Percentiles rank a stretch among this genome's conserved stretches.
Evolutionary conservation across 495 filamentous ascomycete species (phyloP).

Genomic region (Aspergillus ellipticus): DNA sequence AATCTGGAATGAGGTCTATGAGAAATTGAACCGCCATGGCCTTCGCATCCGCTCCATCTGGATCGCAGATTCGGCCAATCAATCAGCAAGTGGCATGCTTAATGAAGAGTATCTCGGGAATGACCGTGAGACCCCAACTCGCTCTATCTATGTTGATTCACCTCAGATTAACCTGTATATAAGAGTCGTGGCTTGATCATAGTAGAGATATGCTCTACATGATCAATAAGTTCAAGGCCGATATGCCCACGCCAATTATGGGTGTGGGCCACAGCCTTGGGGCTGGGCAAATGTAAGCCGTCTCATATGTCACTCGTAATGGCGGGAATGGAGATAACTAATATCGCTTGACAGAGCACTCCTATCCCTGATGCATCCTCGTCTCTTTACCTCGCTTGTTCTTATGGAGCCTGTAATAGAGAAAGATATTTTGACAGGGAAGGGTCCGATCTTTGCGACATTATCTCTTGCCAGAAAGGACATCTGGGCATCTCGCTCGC

Average conservation of each 20-base stretch:
- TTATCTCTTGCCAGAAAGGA: background rate
- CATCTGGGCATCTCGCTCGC: background rate
- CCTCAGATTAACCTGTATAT: conserved; percentile 30
- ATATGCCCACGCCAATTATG: conserved; percentile 69
- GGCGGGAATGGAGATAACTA: conserved; percentile 22
- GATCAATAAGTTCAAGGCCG: conserved; percentile 62
- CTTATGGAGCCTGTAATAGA: conserved; percentile 10
- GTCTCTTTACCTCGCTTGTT: conserved; percentile 8
- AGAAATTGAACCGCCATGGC: background rate
- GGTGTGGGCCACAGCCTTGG: conserved; percentile 79
- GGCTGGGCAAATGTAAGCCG: conserved; percentile 46
- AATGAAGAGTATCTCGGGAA: conserved; percentile 8
- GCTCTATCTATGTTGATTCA: background rate
- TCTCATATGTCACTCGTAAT: conserved; percentile 17
- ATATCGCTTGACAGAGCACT: conserved; percentile 9
- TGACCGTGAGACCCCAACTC: conserved; percentile 7
- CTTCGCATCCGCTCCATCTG: conserved; percentile 57
- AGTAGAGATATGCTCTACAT: conserved; percentile 68
- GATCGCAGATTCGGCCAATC: conserved; percentile 65
- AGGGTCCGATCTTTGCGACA: background rate
- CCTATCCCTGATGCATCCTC: conserved; percentile 8
- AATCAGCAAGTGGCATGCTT: conserved; percentile 56
- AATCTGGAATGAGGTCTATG: conserved; percentile 62
- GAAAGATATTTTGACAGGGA: background rate
- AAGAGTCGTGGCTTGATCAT: conserved; percentile 61